A percentile compares a stretch with the other conserved stretches of the same genome.
phyloP scores from a whole-genome alignment of 2,329 filamentous ascomycete species.

The Aspergillus spinulosporus region DNA sequence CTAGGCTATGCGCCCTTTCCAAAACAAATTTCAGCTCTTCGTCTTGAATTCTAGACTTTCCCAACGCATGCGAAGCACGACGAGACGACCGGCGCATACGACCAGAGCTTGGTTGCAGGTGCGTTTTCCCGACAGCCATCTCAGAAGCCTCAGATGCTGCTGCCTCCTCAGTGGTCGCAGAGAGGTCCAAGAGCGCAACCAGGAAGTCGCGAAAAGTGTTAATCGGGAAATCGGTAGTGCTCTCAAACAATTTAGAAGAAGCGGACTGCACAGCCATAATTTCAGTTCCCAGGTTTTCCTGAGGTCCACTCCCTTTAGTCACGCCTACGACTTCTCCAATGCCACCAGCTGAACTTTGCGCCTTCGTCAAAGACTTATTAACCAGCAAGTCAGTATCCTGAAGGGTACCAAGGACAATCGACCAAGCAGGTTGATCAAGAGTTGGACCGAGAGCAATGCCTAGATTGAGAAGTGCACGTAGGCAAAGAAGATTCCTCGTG shows the following conservation, averaged over 20 bases:
- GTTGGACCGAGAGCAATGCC: conserved; percentile 93
- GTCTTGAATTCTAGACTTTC: conserved; percentile 44
- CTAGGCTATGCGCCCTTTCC: conserved; percentile 71
- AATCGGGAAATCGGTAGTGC: conserved; percentile 86
- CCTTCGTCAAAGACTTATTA: conserved; percentile 43
- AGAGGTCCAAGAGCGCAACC: conserved; percentile 69
- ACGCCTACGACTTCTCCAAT: conserved; percentile 29
- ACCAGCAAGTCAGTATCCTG: conserved; percentile 91
- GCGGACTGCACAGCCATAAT: conserved; percentile 87
- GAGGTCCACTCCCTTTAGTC: conserved; percentile 47
- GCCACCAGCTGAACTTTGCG: conserved; percentile 26
- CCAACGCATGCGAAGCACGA: conserved; percentile 43
- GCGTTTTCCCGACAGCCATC: conserved; percentile 56
- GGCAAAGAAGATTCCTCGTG: conserved; percentile 83
- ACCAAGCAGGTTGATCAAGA: conserved; percentile 74
- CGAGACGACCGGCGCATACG: conserved; percentile 40
- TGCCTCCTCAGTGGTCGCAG: conserved; percentile 50
- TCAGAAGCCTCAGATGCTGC: conserved; percentile 46
- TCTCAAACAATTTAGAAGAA: conserved; percentile 82
- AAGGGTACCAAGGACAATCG: conserved; percentile 85
- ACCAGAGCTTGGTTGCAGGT: conserved; percentile 29
- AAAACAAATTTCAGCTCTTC: conserved; percentile 58
- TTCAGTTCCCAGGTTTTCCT: conserved; percentile 71
- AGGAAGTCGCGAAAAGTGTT: conserved; percentile 77
- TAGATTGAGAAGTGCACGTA: conserved; percentile 88